Evolutionary conservation across 2,329 filamentous ascomycete species (phyloP).

Genomic region (Fusarium fujikuroi): DNA sequence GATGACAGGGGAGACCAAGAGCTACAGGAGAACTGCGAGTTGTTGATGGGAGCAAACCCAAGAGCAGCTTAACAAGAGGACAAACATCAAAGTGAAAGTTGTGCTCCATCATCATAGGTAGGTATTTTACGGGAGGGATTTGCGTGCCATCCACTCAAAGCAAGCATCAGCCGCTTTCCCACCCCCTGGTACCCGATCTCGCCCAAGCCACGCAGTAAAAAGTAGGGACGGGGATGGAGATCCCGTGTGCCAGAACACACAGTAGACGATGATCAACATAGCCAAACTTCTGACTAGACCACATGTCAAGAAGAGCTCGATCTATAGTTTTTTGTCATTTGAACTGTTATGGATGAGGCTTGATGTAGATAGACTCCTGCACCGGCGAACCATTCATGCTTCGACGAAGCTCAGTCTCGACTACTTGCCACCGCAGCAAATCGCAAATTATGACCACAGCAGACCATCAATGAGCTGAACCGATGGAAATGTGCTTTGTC

Average conservation of each 20-base stretch:
- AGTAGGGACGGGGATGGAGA: slow-evolving; percentile 43
- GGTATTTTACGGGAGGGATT: slow-evolving; percentile 34
- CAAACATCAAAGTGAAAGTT: slow-evolving; percentile 12
- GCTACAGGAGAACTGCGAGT: slow-evolving; percentile 11
- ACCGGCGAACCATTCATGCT: slow-evolving; percentile 3
- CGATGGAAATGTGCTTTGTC: not conserved
- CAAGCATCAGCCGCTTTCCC: slow-evolving; percentile 30
- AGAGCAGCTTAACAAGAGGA: not conserved
- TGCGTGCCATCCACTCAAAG: slow-evolving; percentile 35
- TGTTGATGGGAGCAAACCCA: slow-evolving; percentile 1
- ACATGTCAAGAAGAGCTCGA: not conserved
- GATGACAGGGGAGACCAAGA: slow-evolving; percentile 13
- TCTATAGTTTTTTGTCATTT: slow-evolving; percentile 1
- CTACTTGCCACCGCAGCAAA: slow-evolving; percentile 7
- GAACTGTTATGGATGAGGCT: not conserved
- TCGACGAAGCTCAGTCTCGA: not conserved
- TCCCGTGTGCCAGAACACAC: slow-evolving; percentile 39
- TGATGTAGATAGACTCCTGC: not conserved
- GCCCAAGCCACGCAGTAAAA: slow-evolving; percentile 40
- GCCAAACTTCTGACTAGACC: slow-evolving; percentile 14
- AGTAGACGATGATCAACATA: slow-evolving; percentile 35
- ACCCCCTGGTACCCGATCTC: slow-evolving; percentile 44
- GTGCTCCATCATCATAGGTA: not conserved
- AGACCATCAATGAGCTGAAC: slow-evolving; percentile 8
- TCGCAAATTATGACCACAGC: not conserved